Evolutionary conservation across 2,329 filamentous ascomycete genomes (phyloP).

Genomic region (Penicillium vulpinum): DNA sequence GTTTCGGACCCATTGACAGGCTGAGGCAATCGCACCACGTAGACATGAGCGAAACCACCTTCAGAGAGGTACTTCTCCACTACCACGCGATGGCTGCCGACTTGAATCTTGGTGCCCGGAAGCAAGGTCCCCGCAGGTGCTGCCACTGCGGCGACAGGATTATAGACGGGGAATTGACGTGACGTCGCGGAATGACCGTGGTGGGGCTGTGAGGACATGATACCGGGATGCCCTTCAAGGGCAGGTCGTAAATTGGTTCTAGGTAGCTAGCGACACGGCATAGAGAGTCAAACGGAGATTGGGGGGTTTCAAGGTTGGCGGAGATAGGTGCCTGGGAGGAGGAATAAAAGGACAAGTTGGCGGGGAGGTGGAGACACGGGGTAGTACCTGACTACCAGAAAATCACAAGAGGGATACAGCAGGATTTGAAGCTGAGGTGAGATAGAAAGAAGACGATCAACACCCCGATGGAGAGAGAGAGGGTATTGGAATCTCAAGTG

Average conservation of each 20-base stretch:
- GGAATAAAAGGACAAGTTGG: conserved; percentile 18
- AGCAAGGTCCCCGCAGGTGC: conserved; percentile 80
- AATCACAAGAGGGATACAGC: conserved; percentile 10
- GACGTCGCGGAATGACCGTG: conserved; percentile 32
- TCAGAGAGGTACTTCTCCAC: conserved; percentile 98
- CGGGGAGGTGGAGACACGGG: conserved; percentile 18
- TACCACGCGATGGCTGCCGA: conserved; percentile 85
- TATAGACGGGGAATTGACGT: conserved; percentile 35
- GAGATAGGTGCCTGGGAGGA: conserved; percentile 5
- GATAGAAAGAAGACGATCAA: conserved; percentile 11
- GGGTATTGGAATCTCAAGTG: conserved; percentile 19
- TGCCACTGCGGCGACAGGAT: conserved; percentile 36
- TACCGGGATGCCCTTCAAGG: conserved; percentile 30
- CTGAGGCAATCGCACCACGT: conserved; percentile 83
- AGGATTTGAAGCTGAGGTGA: conserved; percentile 4
- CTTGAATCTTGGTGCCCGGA: conserved; percentile 93
- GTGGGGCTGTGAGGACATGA: conserved; percentile 37
- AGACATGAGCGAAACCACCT: conserved; percentile 97
- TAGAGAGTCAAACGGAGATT: conserved; percentile 19
- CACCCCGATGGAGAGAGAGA: conserved; percentile 6
- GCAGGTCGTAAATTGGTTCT: conserved; percentile 18
- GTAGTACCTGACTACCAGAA: conserved; percentile 26
- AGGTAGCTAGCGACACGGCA: conserved; percentile 24
- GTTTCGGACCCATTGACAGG: conserved; percentile 74
- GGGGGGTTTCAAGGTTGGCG: conserved; percentile 10